phyloP scores from a whole-genome alignment of 1,284 basidiomycete genomes.

The Singerocomus inundabilis region DNA sequence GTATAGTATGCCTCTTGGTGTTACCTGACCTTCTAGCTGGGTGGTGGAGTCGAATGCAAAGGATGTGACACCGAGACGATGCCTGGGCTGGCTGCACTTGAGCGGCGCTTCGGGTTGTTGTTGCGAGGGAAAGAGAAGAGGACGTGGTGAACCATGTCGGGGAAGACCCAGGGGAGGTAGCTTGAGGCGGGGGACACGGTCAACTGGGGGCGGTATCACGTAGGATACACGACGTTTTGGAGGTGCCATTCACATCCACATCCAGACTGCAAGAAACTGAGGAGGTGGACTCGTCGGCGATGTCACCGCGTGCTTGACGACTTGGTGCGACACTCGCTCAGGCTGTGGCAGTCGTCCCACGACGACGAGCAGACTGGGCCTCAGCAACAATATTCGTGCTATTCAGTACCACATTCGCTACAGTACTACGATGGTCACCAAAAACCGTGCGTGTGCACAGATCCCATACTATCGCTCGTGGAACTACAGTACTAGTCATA shows the following conservation, averaged over 20 bases:
- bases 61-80: constrained; percentile 84
- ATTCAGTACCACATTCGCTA: constrained; percentile 1
- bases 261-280: constrained; percentile 11
- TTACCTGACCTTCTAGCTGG: constrained; percentile 53
- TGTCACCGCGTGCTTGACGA: constrained; percentile 1
- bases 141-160: constrained; percentile 62
- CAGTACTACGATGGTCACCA: not conserved
- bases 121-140: constrained; percentile 56
- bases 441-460: too few relatives aligned
- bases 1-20: constrained; percentile 90
- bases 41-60: constrained; percentile 87
- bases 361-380: too few relatives aligned
- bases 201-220: constrained; percentile 73
- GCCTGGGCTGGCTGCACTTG: constrained; percentile 58
- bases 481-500: too few relatives aligned
- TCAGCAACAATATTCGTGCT: constrained; percentile 1
- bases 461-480: too few relatives aligned
- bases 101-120: constrained; percentile 17
- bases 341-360: constrained; percentile 5
- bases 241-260: constrained; percentile 43
- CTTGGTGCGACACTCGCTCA: not conserved
- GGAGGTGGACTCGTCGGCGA: not conserved
- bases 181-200: constrained; percentile 62
- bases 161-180: constrained; percentile 66
- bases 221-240: constrained; percentile 73